phyloP scores from a whole-genome alignment of 2,329 filamentous ascomycete species.

The Venturia asperata region DNA sequence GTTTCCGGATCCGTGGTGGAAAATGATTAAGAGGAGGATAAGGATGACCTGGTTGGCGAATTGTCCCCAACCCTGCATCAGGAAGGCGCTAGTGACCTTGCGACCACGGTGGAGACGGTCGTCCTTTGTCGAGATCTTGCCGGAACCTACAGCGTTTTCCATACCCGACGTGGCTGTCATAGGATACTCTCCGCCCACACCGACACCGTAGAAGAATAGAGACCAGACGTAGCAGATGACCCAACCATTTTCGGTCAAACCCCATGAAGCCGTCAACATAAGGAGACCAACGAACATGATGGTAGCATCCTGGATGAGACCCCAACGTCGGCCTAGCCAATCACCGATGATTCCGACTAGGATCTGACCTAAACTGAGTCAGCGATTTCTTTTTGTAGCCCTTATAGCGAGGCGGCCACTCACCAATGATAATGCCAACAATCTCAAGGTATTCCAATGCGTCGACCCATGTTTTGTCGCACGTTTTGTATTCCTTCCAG shows the following conservation, averaged over 20 bases:
- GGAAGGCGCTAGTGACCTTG: slow-evolving; percentile 89
- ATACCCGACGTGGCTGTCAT: slow-evolving; percentile 94
- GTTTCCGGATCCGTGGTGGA: slow-evolving; percentile 70
- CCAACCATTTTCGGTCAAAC: slow-evolving; percentile 80
- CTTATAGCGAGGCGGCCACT: neutral
- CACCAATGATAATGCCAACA: slow-evolving; percentile 74
- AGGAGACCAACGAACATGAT: slow-evolving; percentile 93
- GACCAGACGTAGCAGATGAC: slow-evolving; percentile 96
- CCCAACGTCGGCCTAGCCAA: slow-evolving; percentile 84
- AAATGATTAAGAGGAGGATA: slow-evolving; percentile 78
- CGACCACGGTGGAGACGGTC: slow-evolving; percentile 93
- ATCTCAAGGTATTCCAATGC: slow-evolving; percentile 89
- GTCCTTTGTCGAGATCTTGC: slow-evolving; percentile 80
- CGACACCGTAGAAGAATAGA: slow-evolving; percentile 79
- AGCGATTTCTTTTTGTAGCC: neutral
- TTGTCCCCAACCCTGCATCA: slow-evolving; percentile 99
- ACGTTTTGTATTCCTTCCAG: slow-evolving; percentile 62
- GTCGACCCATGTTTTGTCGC: slow-evolving; percentile 71
- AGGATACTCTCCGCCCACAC: slow-evolving; percentile 80
- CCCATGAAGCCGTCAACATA: slow-evolving; percentile 90
- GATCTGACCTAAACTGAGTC: slow-evolving; percentile 51
- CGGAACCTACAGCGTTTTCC: slow-evolving; percentile 78
- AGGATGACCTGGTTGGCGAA: slow-evolving; percentile 88
- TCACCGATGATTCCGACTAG: slow-evolving; percentile 74
- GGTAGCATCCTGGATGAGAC: slow-evolving; percentile 86